Evolutionary conservation across 768 basidiomycete genomes (phyloP).

Genomic region (Nevesoporus exiguus): DNA sequence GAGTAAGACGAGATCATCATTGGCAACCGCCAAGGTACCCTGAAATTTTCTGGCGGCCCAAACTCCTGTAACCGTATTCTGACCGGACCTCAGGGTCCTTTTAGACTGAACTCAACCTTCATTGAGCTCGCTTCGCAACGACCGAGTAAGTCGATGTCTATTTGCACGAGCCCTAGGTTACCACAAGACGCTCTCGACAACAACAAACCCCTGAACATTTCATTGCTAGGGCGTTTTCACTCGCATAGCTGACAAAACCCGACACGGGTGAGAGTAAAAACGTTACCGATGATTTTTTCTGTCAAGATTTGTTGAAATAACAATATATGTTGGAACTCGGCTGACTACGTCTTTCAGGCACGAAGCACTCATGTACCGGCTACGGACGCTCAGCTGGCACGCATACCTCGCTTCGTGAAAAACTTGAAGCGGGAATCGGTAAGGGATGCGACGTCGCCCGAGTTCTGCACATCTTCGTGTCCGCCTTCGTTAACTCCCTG

Average conservation of each 20-base stretch:
- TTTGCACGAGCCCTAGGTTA: not conserved
- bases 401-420: conserved; percentile 3
- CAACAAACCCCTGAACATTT: not conserved
- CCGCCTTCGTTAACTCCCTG: not conserved
- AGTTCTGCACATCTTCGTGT: not conserved
- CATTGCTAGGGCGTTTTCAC: not conserved
- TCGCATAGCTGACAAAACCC: not conserved
- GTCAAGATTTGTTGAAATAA: not conserved
- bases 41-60: not conserved
- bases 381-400: not conserved
- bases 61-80: not conserved
- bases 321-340: not conserved
- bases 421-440: not conserved
- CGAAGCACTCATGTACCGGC: not conserved
- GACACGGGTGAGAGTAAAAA: not conserved
- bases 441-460: not conserved
- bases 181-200: not conserved
- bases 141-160: not conserved
- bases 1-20: too few species aligned
- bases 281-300: not conserved
- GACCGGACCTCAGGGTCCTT: conserved; percentile 2
- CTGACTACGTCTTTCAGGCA: conserved; percentile 3
- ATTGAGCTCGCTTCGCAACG: not conserved
- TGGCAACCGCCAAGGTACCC: too few species aligned
- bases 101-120: not conserved